A percentile compares a stretch with the other conserved stretches of the same genome.
Evolutionary conservation across 306 rosid species (phyloP).

Genomic region (Adenanthera pavonina): DNA sequence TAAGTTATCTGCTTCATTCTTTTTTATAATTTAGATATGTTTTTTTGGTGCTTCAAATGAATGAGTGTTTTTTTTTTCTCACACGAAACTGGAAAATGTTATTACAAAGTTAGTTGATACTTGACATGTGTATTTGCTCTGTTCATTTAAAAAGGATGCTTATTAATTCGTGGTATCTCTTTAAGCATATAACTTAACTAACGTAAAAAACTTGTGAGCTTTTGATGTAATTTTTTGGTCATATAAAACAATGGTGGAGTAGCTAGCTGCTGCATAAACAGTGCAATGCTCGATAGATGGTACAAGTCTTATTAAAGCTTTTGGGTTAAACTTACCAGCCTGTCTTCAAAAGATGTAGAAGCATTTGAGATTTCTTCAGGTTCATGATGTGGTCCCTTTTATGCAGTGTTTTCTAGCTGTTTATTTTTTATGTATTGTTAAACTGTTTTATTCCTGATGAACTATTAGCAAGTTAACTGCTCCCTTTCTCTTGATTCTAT

Average conservation of each 20-base stretch:
- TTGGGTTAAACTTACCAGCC: slow-evolving; percentile 14
- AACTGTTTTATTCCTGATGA: background rate
- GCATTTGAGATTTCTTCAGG: slow-evolving; percentile 12
- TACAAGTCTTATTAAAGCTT: slow-evolving; percentile 7
- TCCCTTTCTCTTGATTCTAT: background rate
- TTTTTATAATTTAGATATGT: background rate
- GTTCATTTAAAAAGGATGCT: slow-evolving; percentile 2
- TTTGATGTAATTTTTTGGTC: slow-evolving; percentile 32
- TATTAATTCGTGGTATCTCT: background rate
- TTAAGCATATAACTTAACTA: slow-evolving; percentile 1
- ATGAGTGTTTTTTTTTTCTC: background rate
- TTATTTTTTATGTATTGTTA: slow-evolving; percentile 34
- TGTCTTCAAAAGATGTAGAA: slow-evolving; percentile 27
- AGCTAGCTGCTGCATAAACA: slow-evolving; percentile 16
- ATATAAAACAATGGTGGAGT: background rate
- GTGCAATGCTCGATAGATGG: slow-evolving; percentile 9
- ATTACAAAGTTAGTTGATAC: slow-evolving; percentile 21
- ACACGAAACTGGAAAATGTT: slow-evolving; percentile 11
- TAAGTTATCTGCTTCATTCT: slow-evolving; percentile 21
- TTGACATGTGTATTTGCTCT: slow-evolving; percentile 18
- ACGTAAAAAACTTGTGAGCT: slow-evolving; percentile 1
- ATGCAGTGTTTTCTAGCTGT: slow-evolving; percentile 3
- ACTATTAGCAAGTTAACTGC: background rate
- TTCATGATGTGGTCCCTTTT: slow-evolving; percentile 30
- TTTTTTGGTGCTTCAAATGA: background rate